These are phyloP conservation scores for Phytophthora nicotianae DNA, from an alignment of 352 stramenopile genomes.

Conservation along the genomic window DNA sequence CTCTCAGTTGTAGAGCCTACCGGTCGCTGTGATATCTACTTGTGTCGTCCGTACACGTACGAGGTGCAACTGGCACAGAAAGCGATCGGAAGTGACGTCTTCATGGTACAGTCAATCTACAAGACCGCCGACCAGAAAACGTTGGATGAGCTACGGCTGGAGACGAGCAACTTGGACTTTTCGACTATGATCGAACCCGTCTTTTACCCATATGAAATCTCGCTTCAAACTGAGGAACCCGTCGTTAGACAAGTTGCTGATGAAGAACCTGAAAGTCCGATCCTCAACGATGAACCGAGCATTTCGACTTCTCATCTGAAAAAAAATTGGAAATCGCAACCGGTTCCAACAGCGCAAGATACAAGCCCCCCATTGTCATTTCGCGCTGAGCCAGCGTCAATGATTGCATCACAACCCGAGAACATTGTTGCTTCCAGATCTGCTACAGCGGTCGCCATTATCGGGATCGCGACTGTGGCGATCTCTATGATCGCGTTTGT, in stretches of 20 bases:
- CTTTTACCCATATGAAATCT: not conserved
- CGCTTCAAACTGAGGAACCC: not conserved
- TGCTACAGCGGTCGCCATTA: constrained; percentile 11
- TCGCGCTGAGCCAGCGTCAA: constrained; percentile 1
- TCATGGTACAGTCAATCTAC: constrained; percentile 52
- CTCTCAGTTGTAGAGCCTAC: constrained; percentile 24
- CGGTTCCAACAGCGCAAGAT: not conserved
- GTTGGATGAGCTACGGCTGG: constrained; percentile 23
- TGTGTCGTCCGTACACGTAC: constrained; percentile 47
- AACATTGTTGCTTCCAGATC: not conserved
- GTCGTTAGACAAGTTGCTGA: not conserved
- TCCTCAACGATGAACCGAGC: not conserved
- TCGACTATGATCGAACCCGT: not conserved
- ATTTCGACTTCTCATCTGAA: not conserved
- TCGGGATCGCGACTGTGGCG: constrained; percentile 13
- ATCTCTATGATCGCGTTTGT: constrained; percentile 14
- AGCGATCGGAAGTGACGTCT: constrained; percentile 30
- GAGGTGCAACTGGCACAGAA: constrained; percentile 50
- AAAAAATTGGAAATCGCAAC: not conserved
- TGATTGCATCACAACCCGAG: not conserved
- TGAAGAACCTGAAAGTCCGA: not conserved
- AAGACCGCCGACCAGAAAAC: constrained; percentile 48
- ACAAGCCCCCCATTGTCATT: not conserved
- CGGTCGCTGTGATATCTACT: constrained; percentile 49
- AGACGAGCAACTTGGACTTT: constrained; percentile 40